These are phyloP conservation scores for Dioscorea cayenensis DNA, from an alignment of 116 monocot species.

Conservation along the genomic window DNA sequence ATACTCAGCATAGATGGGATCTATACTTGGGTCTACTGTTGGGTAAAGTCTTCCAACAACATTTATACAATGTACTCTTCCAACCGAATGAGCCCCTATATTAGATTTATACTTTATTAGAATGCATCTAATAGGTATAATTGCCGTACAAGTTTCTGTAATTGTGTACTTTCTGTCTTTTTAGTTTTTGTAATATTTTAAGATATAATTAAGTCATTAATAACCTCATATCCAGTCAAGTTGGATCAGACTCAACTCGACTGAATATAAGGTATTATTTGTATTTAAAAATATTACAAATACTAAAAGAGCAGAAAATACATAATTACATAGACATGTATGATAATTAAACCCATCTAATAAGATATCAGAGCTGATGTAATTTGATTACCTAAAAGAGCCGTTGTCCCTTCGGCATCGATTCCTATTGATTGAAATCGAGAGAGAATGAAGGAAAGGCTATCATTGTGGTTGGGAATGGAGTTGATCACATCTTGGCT, in stretches of 20 bases:
- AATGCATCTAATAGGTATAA: no score
- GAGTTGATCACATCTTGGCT: conserved; percentile 4
- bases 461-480: conserved; percentile 50
- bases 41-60: conserved; percentile 42
- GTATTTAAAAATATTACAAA: no score
- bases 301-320: no score
- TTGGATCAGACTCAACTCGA: no score
- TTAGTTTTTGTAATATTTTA: no score
- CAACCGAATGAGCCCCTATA: conserved; percentile 52
- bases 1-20: conserved; percentile 27
- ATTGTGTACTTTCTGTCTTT: no score
- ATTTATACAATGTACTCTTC: conserved; percentile 46
- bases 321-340: no score
- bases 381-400: conserved; percentile 38
- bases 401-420: conserved; percentile 24
- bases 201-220: no score
- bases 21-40: conserved; percentile 24
- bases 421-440: conserved; percentile 34
- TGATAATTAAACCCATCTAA: background rate
- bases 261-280: no score
- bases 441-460: conserved; percentile 20
- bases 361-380: background rate
- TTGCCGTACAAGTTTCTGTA: no score
- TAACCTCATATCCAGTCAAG: no score
- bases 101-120: no score